A percentile compares a stretch with the other conserved stretches of the same genome.
phyloP scores from a whole-genome alignment of 1,139 yeast species.

The Taphrina betulina region DNA sequence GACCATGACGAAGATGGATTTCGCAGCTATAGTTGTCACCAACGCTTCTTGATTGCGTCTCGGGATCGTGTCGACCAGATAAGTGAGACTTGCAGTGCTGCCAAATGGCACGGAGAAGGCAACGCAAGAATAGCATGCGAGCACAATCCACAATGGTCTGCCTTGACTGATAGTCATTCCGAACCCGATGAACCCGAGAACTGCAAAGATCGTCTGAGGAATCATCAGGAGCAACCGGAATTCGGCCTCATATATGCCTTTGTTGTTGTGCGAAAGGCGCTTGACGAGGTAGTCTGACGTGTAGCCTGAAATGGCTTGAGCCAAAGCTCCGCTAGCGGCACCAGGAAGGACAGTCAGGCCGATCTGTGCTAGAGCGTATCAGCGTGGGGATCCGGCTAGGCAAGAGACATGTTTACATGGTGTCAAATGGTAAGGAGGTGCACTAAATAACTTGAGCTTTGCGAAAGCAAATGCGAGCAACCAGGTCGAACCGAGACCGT shows the following conservation, averaged over 20 bases:
- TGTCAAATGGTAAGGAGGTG: constrained; percentile 52
- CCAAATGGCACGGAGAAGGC: constrained; percentile 63
- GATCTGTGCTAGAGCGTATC: constrained; percentile 44
- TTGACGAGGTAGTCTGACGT: constrained; percentile 52
- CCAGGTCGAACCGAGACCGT: constrained; percentile 63
- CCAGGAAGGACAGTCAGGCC: constrained; percentile 62
- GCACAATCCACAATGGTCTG: constrained; percentile 60
- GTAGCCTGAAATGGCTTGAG: constrained; percentile 57
- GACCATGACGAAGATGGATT: constrained; percentile 55
- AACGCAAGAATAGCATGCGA: constrained; percentile 56
- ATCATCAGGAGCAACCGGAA: constrained; percentile 57
- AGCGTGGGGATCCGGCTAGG: not conserved
- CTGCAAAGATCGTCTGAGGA: constrained; percentile 51
- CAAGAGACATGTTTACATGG: constrained; percentile 39
- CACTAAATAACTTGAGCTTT: constrained; percentile 53
- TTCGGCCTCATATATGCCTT: constrained; percentile 64
- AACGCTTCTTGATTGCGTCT: constrained; percentile 58
- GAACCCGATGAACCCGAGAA: constrained; percentile 60
- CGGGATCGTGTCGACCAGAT: constrained; percentile 53
- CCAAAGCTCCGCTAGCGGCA: constrained; percentile 60
- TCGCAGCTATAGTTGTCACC: constrained; percentile 56
- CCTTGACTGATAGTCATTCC: constrained; percentile 57
- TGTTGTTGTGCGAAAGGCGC: constrained; percentile 45
- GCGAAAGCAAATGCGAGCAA: constrained; percentile 61
- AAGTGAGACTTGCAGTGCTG: constrained; percentile 61